Base-by-base conservation (phyloP, 2,329 filamentous ascomycete species). In the Sporothrix inflata region DNA sequence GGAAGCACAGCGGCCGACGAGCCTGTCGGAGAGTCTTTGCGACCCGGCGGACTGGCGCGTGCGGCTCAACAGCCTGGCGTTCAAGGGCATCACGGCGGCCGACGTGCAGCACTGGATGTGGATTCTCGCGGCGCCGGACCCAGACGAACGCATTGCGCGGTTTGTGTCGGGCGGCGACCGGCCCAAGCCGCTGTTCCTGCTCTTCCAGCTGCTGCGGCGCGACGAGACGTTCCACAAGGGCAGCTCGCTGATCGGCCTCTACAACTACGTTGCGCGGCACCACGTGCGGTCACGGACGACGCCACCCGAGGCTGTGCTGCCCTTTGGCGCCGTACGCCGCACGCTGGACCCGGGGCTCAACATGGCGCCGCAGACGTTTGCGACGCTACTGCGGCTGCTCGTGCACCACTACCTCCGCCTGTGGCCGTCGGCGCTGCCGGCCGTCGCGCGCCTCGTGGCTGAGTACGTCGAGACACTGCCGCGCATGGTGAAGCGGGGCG, bases 81-180 rank as follows among this genome's bases (percentile, higher is more conserved):
- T 71, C 53, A 81, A 78, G 65, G 82, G 82, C 6, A 78, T 81
- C 73, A 75, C 76, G 1, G 77, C 77, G 71, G 76, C 76, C 1
- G 79, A 83, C 51, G 66, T 84, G 40, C 78, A 79, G 14, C 80
- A 81, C 51, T 84, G 83, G 83, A 71, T 81, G 53, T 84, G 81
- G 82, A 82, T 85, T 30, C 65, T 85, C 21, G 78, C 77, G 0
- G 80, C 77, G 0, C 72, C 78, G 7, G 75, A 79, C 63, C 78
- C 79, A 8, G 83, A 84, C 70, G 75, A 68, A 53, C 80, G 80
- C 16, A 76, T 82, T 7, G 74, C 79, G 60, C 79, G 83, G 12
- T 79, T 84, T 27, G 67, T 82, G 51, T 79, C 78, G 0, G 47
- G 14, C 30, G 78, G 75, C 21, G 75, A 79, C 30, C 75, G 73